Evolutionary conservation across 2,329 filamentous ascomycete species (phyloP).

Genomic region (Fusarium nematophilum): DNA sequence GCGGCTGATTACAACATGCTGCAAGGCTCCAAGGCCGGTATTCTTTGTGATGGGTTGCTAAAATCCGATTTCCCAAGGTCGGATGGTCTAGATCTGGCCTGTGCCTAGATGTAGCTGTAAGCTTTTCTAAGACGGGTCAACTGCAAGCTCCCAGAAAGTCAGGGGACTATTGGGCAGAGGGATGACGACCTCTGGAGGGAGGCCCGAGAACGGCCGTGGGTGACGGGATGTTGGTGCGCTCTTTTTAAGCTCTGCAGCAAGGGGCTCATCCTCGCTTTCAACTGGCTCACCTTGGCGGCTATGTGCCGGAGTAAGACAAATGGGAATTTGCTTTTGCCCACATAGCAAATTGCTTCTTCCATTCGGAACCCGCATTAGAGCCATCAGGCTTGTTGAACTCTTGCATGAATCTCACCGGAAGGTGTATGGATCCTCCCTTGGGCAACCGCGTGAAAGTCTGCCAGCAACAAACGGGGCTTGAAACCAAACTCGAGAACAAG

Average conservation of each 20-base stretch:
- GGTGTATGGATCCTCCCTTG: too few relatives aligned
- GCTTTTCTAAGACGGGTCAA: neutral
- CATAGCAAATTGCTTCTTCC: constrained; percentile 3
- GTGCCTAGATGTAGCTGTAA: neutral
- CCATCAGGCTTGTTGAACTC: neutral
- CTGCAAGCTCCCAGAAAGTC: too few relatives aligned
- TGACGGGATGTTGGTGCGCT: constrained; percentile 1
- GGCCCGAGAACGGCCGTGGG: neutral
- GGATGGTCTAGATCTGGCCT: neutral
- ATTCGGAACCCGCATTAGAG: constrained; percentile 3
- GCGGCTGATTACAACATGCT: neutral
- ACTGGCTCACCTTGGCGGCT: constrained; percentile 1
- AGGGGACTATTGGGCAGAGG: neutral
- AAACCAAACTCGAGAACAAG: neutral
- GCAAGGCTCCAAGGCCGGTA: neutral
- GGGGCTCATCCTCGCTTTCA: neutral
- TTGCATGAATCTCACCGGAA: neutral
- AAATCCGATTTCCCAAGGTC: neutral
- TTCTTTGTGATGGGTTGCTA: neutral
- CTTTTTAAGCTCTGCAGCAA: neutral
- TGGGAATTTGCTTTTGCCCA: constrained; percentile 8
- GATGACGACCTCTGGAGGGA: constrained; percentile 1
- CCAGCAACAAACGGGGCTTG: neutral
- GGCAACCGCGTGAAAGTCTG: too few relatives aligned
- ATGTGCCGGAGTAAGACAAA: constrained; percentile 1